These are phyloP conservation scores for Epichloe uncinata DNA, from an alignment of 2,329 filamentous ascomycete species.

Conservation along the genomic window DNA sequence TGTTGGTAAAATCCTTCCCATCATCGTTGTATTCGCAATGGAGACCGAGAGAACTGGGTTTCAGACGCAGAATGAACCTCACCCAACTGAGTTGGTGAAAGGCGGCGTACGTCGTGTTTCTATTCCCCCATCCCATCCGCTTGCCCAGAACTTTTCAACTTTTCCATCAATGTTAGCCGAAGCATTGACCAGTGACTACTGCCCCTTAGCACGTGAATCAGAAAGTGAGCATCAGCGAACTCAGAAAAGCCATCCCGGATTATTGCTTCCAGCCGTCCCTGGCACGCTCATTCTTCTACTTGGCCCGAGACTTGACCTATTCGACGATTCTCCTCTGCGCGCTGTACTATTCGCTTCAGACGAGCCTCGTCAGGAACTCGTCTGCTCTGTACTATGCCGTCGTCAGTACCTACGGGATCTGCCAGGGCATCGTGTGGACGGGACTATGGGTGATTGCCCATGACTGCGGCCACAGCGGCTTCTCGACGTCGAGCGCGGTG, in stretches of 20 bases:
- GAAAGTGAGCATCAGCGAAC: neutral
- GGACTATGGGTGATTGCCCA: constrained; percentile 60
- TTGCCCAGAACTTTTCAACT: neutral
- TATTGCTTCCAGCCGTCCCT: constrained; percentile 41
- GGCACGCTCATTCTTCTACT: constrained; percentile 23
- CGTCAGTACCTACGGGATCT: constrained; percentile 39
- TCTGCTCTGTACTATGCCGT: neutral
- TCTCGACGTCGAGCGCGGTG: constrained; percentile 39
- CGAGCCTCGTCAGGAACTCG: neutral
- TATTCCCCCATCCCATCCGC: too few relatives aligned
- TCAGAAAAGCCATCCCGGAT: constrained; percentile 35
- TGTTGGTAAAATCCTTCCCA: too few relatives aligned
- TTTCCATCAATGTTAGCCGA: neutral
- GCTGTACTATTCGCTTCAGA: neutral
- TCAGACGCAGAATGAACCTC: neutral
- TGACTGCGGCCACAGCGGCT: constrained; percentile 57
- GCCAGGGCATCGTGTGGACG: constrained; percentile 52
- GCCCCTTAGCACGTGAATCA: neutral
- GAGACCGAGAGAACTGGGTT: neutral
- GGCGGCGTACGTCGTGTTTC: neutral
- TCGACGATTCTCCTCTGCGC: constrained; percentile 19
- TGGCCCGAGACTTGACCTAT: constrained; percentile 41
- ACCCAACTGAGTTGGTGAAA: constrained; percentile 1
- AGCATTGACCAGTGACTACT: neutral
- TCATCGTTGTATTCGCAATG: too few relatives aligned